phyloP scores from a whole-genome alignment of 495 filamentous ascomycete genomes.

The Penicillium coprophilum region DNA sequence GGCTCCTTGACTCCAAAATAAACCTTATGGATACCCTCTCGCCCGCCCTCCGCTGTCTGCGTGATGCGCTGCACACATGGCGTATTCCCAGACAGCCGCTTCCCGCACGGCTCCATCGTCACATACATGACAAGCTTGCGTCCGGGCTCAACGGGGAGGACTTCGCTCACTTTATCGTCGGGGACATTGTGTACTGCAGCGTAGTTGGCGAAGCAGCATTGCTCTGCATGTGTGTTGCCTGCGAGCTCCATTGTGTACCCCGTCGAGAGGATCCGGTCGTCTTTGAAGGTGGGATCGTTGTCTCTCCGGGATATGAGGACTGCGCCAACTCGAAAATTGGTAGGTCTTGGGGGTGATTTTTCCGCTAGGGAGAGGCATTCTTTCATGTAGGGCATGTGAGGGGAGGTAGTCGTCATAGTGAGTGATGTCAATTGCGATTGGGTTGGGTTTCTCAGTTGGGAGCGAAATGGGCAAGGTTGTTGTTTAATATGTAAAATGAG shows the following conservation, averaged over 20 bases:
- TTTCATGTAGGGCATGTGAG: slow-evolving; percentile 66
- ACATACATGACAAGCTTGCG: slow-evolving; percentile 72
- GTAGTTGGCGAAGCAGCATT: slow-evolving; percentile 82
- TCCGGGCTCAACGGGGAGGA: slow-evolving; percentile 47
- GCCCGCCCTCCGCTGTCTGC: slow-evolving; percentile 44
- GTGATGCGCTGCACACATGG: slow-evolving; percentile 83
- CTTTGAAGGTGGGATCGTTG: slow-evolving; percentile 32
- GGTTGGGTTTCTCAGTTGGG: background rate
- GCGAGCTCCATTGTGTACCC: slow-evolving; percentile 89
- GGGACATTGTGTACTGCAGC: slow-evolving; percentile 49
- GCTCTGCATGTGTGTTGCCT: slow-evolving; percentile 95
- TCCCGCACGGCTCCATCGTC: slow-evolving; percentile 89
- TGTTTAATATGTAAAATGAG: background rate
- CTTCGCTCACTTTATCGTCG: slow-evolving; percentile 55
- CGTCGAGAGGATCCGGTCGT: slow-evolving; percentile 67
- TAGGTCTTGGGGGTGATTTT: slow-evolving; percentile 77
- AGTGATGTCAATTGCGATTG: slow-evolving; percentile 5
- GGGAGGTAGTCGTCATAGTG: slow-evolving; percentile 28
- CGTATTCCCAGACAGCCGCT: slow-evolving; percentile 75
- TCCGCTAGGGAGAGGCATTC: slow-evolving; percentile 71
- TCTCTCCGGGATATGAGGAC: slow-evolving; percentile 62
- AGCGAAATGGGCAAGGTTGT: background rate
- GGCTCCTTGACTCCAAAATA: slow-evolving; percentile 90
- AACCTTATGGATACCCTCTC: slow-evolving; percentile 66
- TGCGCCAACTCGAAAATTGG: slow-evolving; percentile 92